A percentile compares a stretch with the other conserved stretches of the same genome.
These are phyloP conservation scores for Apiospora phragmitis DNA, from an alignment of 2,329 filamentous ascomycete species.

Conservation along the genomic window DNA sequence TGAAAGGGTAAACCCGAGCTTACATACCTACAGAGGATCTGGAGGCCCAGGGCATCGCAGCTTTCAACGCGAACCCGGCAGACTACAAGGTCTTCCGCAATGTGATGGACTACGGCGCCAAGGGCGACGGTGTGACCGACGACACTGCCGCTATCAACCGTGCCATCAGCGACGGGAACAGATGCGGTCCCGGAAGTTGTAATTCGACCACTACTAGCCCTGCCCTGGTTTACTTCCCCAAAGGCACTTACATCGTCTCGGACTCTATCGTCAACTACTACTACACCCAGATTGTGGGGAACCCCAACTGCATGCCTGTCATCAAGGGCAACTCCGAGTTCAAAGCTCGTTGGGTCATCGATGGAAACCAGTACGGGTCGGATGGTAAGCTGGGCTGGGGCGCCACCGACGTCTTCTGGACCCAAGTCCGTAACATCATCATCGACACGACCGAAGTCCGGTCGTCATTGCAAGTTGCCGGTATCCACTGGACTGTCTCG, in stretches of 20 bases:
- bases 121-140: slow-evolving; percentile 31
- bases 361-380: slow-evolving; percentile 46
- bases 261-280: slow-evolving; percentile 73
- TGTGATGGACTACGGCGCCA: slow-evolving; percentile 38
- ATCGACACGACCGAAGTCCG: slow-evolving; percentile 55
- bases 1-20: slow-evolving; percentile 26
- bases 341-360: slow-evolving; percentile 45
- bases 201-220: slow-evolving; percentile 28
- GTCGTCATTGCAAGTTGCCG: slow-evolving; percentile 45
- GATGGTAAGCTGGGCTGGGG: slow-evolving; percentile 44
- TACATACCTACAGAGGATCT: slow-evolving; percentile 24
- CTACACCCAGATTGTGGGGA: slow-evolving; percentile 68
- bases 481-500: slow-evolving; percentile 68
- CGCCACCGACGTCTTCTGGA: slow-evolving; percentile 59
- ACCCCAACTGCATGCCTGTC: slow-evolving; percentile 45
- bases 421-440: slow-evolving; percentile 58
- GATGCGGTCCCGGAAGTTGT: slow-evolving; percentile 29
- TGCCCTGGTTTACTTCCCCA: slow-evolving; percentile 36
- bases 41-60: slow-evolving; percentile 33
- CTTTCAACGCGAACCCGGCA: slow-evolving; percentile 31
- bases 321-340: slow-evolving; percentile 56
- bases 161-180: slow-evolving; percentile 31
- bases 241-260: slow-evolving; percentile 69
- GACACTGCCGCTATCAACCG: slow-evolving; percentile 38
- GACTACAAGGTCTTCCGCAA: slow-evolving; percentile 38